Conservation (phyloP, 768 basidiomycete genomes). For the Austroboletus eburneus region DNA sequence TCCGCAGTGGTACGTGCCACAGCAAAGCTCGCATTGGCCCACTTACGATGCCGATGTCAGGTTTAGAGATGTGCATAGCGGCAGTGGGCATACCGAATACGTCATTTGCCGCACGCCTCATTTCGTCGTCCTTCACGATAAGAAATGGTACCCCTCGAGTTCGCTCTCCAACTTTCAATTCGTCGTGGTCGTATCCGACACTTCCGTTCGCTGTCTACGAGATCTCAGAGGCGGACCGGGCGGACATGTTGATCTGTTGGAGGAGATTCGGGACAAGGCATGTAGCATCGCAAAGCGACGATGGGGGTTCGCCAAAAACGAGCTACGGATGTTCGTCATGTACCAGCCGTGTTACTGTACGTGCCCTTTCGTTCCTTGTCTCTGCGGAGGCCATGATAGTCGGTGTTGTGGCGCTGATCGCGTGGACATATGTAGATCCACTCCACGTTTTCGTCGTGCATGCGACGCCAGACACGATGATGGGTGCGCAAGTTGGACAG, state of each 20-base stretch:
- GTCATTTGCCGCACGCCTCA: conserved; percentile 62
- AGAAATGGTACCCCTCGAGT: conserved; percentile 91
- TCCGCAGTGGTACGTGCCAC: conserved; percentile 63
- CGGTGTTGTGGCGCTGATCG: too few relatives aligned
- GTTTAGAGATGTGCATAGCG: conserved; percentile 82
- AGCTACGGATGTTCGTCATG: conserved; percentile 80
- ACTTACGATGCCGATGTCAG: conserved; percentile 35
- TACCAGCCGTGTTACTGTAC: conserved; percentile 96
- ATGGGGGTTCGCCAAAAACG: conserved; percentile 62
- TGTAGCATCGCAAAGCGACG: conserved; percentile 47
- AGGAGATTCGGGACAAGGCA: conserved; percentile 57
- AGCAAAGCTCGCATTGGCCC: not conserved
- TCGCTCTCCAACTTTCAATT: conserved; percentile 70
- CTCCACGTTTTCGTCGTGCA: conserved; percentile 94
- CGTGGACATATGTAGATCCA: too few relatives aligned
- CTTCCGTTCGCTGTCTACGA: conserved; percentile 64
- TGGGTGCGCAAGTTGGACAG: conserved; percentile 83
- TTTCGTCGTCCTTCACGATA: conserved; percentile 86
- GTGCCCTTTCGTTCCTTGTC: conserved; percentile 34
- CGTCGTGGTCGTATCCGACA: conserved; percentile 65
- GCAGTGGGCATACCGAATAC: conserved; percentile 68
- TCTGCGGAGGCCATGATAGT: too few relatives aligned
- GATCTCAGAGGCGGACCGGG: conserved; percentile 51
- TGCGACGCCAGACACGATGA: conserved; percentile 48
- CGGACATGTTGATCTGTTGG: conserved; percentile 63